Percentiles rank a stretch among this genome's conserved stretches.
phyloP scores from a whole-genome alignment of 768 basidiomycete genomes.

The Hortiboletus campestris region DNA sequence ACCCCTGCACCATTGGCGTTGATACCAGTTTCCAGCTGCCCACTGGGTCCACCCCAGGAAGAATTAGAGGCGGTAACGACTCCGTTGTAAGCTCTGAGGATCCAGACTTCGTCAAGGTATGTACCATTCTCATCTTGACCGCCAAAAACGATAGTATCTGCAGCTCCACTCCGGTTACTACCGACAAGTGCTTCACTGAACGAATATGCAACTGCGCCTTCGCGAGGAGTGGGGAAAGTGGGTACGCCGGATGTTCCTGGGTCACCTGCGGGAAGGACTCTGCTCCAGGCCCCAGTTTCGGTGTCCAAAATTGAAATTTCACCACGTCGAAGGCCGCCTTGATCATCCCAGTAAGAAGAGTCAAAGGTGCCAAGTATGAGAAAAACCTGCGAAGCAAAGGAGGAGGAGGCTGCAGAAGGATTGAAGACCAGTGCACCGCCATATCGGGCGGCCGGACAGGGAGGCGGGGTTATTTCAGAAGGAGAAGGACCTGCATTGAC shows the following conservation, averaged over 20 bases:
- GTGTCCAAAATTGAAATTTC: conserved; percentile 73
- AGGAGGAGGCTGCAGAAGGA: conserved; percentile 39
- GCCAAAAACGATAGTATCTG: conserved; percentile 79
- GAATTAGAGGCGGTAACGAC: conserved; percentile 51
- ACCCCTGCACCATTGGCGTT: conserved; percentile 71
- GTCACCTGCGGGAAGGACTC: conserved; percentile 74
- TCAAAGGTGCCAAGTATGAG: conserved; percentile 69
- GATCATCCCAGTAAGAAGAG: conserved; percentile 64
- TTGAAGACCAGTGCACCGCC: conserved; percentile 63
- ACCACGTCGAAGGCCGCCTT: conserved; percentile 55
- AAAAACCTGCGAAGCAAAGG: conserved; percentile 64
- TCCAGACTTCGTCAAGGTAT: conserved; percentile 74
- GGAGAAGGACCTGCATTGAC: conserved; percentile 31
- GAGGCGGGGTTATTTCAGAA: conserved; percentile 38
- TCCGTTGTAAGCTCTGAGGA: conserved; percentile 71
- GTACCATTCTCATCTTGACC: conserved; percentile 65
- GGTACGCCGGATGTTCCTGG: conserved; percentile 45
- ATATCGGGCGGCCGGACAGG: conserved; percentile 67
- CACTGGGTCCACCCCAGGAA: conserved; percentile 68
- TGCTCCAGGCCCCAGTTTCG: conserved; percentile 63
- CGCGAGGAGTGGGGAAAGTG: conserved; percentile 62
- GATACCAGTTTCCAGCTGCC: conserved; percentile 58
- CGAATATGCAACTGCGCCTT: conserved; percentile 67
- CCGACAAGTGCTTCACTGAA: conserved; percentile 58
- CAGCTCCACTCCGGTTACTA: conserved; percentile 39